Percentiles rank a stretch among this genome's conserved stretches.
These are phyloP conservation scores for Ascomycota sp. DNA, from an alignment of 2,329 filamentous ascomycete species.

Conservation along the genomic window DNA sequence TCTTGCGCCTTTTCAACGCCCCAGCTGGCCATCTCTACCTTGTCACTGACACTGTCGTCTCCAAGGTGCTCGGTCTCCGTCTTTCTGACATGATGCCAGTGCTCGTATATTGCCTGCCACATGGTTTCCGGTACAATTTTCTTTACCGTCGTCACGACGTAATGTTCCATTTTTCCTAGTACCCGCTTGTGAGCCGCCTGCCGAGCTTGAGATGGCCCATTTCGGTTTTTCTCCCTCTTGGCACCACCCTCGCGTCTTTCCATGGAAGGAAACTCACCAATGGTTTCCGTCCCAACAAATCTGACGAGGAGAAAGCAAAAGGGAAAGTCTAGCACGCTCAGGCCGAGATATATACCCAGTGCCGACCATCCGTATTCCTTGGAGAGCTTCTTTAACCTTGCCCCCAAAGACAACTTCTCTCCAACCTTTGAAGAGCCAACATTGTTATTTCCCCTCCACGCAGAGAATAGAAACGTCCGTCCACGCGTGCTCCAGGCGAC, in stretches of 20 bases:
- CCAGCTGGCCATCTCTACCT: constrained; percentile 32
- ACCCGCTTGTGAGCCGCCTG: constrained; percentile 1
- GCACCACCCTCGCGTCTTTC: too few relatives aligned
- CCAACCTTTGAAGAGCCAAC: constrained; percentile 4
- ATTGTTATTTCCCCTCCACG: constrained; percentile 11
- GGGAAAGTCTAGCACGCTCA: constrained; percentile 80
- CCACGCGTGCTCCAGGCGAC: constrained; percentile 5
- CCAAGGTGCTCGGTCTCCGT: constrained; percentile 22
- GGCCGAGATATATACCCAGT: constrained; percentile 67
- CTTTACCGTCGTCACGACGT: constrained; percentile 39
- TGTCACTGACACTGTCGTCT: constrained; percentile 21
- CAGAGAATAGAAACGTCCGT: constrained; percentile 13
- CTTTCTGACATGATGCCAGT: constrained; percentile 24
- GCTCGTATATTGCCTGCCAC: constrained; percentile 30
- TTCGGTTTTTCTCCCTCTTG: too few relatives aligned
- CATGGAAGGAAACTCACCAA: constrained; percentile 33
- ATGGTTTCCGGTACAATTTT: constrained; percentile 38
- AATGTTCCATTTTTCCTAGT: constrained; percentile 41
- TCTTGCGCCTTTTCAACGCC: constrained; percentile 43
- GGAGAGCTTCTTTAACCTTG: constrained; percentile 61
- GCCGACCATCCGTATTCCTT: constrained; percentile 90
- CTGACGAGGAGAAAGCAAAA: constrained; percentile 84
- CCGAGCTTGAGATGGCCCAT: neutral
- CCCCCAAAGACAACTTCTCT: constrained; percentile 33
- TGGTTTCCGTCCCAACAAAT: constrained; percentile 63